Evolutionary conservation across 805 yeast species (phyloP).

Genomic region (Suhomyces sp.): DNA sequence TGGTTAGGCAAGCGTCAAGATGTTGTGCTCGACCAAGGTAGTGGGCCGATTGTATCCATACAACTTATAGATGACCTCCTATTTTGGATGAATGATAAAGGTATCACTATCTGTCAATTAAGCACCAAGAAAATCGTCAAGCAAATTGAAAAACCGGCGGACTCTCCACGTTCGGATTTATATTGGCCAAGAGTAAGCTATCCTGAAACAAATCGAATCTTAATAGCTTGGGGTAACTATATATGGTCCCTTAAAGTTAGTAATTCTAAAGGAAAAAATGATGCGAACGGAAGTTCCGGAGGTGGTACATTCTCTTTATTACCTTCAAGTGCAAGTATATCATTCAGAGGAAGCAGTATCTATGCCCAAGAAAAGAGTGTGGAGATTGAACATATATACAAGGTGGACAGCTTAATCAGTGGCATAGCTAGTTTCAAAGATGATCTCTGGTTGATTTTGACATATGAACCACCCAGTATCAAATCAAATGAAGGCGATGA

Average conservation of each 20-base stretch:
- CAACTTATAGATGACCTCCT: constrained; percentile 62
- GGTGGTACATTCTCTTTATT: constrained; percentile 28
- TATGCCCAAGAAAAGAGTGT: constrained; percentile 37
- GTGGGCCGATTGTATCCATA: constrained; percentile 72
- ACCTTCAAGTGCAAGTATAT: constrained; percentile 55
- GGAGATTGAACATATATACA: constrained; percentile 49
- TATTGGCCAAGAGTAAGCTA: constrained; percentile 78
- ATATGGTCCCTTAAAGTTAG: constrained; percentile 66
- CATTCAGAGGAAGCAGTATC: constrained; percentile 41
- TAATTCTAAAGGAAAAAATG: constrained; percentile 6
- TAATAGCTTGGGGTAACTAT: constrained; percentile 81
- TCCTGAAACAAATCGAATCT: constrained; percentile 62
- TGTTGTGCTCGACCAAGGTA: constrained; percentile 53
- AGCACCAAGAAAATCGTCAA: constrained; percentile 48
- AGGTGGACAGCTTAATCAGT: constrained; percentile 55
- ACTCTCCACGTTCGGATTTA: constrained; percentile 65
- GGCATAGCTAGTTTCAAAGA: constrained; percentile 79
- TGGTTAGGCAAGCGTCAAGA: constrained; percentile 89
- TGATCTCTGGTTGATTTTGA: constrained; percentile 62
- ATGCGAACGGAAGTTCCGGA: background rate
- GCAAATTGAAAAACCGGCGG: constrained; percentile 55
- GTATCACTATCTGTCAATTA: constrained; percentile 67
- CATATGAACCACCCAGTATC: constrained; percentile 45
- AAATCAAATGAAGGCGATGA: constrained; percentile 18
- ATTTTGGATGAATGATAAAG: constrained; percentile 82